phyloP scores from a whole-genome alignment of 805 yeast genomes.

The Wickerhamia fluorescens region DNA sequence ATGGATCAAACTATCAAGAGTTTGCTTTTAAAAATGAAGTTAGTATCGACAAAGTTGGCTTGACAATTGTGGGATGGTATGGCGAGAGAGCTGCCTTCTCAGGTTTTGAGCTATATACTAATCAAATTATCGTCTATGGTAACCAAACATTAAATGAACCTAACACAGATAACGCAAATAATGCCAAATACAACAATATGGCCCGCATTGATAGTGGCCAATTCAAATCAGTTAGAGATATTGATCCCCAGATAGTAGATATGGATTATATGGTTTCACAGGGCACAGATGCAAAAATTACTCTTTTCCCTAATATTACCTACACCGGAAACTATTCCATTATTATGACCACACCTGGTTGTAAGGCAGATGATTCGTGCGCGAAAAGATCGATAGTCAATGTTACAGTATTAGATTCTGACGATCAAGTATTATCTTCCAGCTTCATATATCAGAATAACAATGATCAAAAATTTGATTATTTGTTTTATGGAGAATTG shows the following conservation, averaged over 20 bases:
- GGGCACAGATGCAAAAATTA: constrained; percentile 23
- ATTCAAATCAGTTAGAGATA: constrained; percentile 19
- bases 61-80: constrained; percentile 60
- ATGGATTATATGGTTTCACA: constrained; percentile 27
- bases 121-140: constrained; percentile 59
- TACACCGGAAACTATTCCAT: constrained; percentile 72
- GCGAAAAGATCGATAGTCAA: constrained; percentile 65
- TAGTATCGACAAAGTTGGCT: constrained; percentile 50
- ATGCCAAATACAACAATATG: constrained; percentile 10
- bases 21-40: constrained; percentile 72
- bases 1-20: constrained; percentile 58
- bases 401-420: constrained; percentile 54
- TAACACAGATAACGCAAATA: constrained; percentile 15
- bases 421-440: constrained; percentile 37
- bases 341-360: constrained; percentile 81
- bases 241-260: constrained; percentile 17
- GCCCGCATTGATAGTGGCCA: constrained; percentile 21
- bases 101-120: constrained; percentile 68
- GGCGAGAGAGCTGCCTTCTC: constrained; percentile 63
- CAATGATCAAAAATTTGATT: constrained; percentile 71
- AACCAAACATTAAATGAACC: constrained; percentile 66
- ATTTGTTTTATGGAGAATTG: constrained; percentile 63
- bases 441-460: constrained; percentile 71
- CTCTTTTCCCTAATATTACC: constrained; percentile 61
- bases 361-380: constrained; percentile 64